phyloP scores from a whole-genome alignment of 345 rosid genomes.

The Eucalyptus pumila region DNA sequence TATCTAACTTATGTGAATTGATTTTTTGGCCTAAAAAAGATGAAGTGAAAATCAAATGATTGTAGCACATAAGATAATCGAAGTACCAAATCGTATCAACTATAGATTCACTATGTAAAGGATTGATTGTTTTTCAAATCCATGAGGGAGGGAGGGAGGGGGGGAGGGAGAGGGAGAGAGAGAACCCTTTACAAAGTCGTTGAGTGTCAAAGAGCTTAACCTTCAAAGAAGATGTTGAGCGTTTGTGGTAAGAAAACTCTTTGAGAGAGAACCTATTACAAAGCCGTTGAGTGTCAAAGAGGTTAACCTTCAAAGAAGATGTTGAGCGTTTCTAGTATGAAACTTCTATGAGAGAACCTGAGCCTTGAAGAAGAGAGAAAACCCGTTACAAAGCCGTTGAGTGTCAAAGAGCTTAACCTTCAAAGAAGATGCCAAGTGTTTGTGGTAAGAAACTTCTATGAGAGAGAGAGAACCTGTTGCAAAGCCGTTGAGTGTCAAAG shows the following conservation, averaged over 20 bases:
- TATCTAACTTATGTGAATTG: neutral
- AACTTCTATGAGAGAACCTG: neutral
- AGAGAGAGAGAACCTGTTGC: too few relatives aligned
- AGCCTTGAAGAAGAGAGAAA: neutral
- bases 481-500: neutral
- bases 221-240: too few relatives aligned
- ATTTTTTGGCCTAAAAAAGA: neutral
- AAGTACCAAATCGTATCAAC: neutral
- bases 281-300: too few relatives aligned
- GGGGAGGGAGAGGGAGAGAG: neutral
- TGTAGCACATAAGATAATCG: neutral
- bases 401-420: too few relatives aligned
- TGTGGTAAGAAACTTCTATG: too few relatives aligned
- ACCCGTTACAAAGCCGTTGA: too few relatives aligned
- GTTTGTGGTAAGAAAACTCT: too few relatives aligned
- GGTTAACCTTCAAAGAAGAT: too few relatives aligned
- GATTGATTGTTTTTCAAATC: neutral
- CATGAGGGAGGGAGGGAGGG: fast-evolving
- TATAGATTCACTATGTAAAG: neutral
- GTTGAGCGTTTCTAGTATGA: too few relatives aligned
- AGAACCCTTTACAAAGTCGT: neutral
- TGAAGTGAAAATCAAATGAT: neutral
- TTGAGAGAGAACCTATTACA: too few relatives aligned
- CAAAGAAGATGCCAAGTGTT: too few relatives aligned
- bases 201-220: too few relatives aligned